These are phyloP conservation scores for Cinnamomum micranthum DNA, from an alignment of 164 flowering plant species.

Conservation along the genomic window DNA sequence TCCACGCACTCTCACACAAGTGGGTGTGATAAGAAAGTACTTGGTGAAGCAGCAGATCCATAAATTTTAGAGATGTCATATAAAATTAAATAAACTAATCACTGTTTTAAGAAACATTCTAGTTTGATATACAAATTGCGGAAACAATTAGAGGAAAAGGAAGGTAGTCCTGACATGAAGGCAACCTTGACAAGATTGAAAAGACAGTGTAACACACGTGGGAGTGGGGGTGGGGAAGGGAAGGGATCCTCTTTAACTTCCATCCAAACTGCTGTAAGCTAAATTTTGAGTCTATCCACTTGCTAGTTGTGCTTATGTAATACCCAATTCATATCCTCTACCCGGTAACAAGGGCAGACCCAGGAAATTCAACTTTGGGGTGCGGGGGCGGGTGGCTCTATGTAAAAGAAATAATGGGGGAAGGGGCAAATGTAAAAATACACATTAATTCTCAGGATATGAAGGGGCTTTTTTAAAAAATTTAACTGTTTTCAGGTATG, in stretches of 20 bases:
- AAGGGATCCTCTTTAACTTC: no score
- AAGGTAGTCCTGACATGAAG: not conserved
- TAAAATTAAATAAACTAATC: not conserved
- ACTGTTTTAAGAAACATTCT: not conserved
- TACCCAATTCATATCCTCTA: not conserved
- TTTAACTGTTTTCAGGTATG: no score
- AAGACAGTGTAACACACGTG: not conserved
- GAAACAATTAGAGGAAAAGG: not conserved
- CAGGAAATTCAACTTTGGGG: no score
- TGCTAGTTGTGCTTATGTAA: no score
- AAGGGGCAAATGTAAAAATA: no score
- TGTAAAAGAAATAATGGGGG: no score
- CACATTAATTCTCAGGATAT: no score
- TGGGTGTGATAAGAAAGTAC: not conserved
- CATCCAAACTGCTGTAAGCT: not conserved
- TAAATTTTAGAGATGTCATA: not conserved
- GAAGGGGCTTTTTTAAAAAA: no score
- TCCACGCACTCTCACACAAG: not conserved
- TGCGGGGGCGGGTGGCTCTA: no score
- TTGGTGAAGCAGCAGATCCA: not conserved
- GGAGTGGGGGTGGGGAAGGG: not conserved
- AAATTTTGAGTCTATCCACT: not conserved
- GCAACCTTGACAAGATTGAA: not conserved
- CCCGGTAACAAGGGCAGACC: not conserved
- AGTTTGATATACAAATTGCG: not conserved